phyloP scores from a whole-genome alignment of 441 rosid species.

The Oxalis stricta region DNA sequence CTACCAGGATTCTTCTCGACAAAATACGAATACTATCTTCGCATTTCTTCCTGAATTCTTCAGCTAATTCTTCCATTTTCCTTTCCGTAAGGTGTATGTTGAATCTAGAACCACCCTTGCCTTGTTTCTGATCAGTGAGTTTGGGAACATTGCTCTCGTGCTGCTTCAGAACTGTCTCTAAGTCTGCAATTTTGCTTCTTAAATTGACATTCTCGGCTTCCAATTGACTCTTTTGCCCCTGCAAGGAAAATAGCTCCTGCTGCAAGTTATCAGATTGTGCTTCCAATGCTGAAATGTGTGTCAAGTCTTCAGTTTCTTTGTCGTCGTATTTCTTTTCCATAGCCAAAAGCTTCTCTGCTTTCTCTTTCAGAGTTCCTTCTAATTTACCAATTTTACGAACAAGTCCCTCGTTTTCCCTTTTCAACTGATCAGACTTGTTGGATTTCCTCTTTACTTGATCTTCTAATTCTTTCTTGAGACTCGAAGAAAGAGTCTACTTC shows the following conservation, averaged over 20 bases:
- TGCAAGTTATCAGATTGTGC: slow-evolving; percentile 12
- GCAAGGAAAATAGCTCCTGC: slow-evolving; percentile 25
- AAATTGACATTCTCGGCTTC: slow-evolving; percentile 24
- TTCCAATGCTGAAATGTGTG: slow-evolving; percentile 13
- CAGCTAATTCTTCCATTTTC: slow-evolving; percentile 57
- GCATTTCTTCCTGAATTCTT: slow-evolving; percentile 40
- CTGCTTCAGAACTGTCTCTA: slow-evolving; percentile 25
- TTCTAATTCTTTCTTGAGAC: slow-evolving; percentile 21
- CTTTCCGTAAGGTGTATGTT: slow-evolving; percentile 30
- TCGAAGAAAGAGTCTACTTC: slow-evolving; percentile 13
- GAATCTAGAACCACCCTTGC: slow-evolving; percentile 25
- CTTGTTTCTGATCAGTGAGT: slow-evolving; percentile 18
- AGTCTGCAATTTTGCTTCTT: slow-evolving; percentile 21
- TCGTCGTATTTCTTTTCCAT: slow-evolving; percentile 7
- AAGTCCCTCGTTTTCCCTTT: slow-evolving; percentile 29
- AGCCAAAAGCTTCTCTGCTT: slow-evolving; percentile 11
- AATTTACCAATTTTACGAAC: slow-evolving; percentile 19
- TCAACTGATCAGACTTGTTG: slow-evolving; percentile 17
- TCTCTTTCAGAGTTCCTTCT: slow-evolving; percentile 15
- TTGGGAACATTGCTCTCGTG: slow-evolving; percentile 25
- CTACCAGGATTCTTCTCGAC: slow-evolving; percentile 42
- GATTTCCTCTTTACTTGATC: slow-evolving; percentile 20
- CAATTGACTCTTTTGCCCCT: slow-evolving; percentile 15
- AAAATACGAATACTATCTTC: slow-evolving; percentile 58
- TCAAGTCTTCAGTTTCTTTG: slow-evolving; percentile 10